Conservation (phyloP, 306 rosid genomes). For the Amphicarpaea edgeworthii region DNA sequence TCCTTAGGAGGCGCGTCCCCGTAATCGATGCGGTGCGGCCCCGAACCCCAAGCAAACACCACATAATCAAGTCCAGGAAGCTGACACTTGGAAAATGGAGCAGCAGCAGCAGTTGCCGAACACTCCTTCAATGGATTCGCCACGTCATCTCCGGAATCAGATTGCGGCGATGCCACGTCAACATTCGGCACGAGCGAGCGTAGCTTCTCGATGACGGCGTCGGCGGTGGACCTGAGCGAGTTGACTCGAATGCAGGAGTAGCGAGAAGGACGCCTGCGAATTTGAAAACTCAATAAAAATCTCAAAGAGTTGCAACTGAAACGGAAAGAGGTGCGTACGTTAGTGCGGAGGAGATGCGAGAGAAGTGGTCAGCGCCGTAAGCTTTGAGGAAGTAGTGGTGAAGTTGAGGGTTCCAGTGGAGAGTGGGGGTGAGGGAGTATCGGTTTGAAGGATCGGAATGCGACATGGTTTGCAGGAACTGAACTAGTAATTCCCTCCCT, state of each 20-base stretch:
- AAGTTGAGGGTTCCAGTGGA: conserved; percentile 72
- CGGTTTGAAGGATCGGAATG: conserved; percentile 49
- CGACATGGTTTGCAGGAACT: conserved; percentile 53
- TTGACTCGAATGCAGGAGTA: conserved; percentile 92
- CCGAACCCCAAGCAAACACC: conserved; percentile 84
- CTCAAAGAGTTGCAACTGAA: background rate
- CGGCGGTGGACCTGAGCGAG: conserved; percentile 66
- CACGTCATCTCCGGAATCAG: conserved; percentile 9
- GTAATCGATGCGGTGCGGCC: conserved; percentile 76
- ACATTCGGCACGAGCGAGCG: conserved; percentile 35
- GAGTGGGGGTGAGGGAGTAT: conserved; percentile 68
- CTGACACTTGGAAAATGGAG: conserved; percentile 65
- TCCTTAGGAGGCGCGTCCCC: conserved; percentile 75
- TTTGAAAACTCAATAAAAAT: background rate
- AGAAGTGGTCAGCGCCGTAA: conserved; percentile 73
- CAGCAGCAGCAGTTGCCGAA: conserved; percentile 20
- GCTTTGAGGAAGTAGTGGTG: conserved; percentile 74
- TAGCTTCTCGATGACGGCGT: conserved; percentile 67
- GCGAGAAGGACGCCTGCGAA: conserved; percentile 79
- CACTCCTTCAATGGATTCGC: conserved; percentile 47
- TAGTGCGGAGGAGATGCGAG: conserved; percentile 81
- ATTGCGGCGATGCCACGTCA: background rate
- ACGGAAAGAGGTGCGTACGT: conserved; percentile 51
- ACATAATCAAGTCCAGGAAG: conserved; percentile 82
- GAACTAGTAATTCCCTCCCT: conserved; percentile 60